phyloP scores from a whole-genome alignment of 2,329 filamentous ascomycete species.

The Periconia macrospinosa region DNA sequence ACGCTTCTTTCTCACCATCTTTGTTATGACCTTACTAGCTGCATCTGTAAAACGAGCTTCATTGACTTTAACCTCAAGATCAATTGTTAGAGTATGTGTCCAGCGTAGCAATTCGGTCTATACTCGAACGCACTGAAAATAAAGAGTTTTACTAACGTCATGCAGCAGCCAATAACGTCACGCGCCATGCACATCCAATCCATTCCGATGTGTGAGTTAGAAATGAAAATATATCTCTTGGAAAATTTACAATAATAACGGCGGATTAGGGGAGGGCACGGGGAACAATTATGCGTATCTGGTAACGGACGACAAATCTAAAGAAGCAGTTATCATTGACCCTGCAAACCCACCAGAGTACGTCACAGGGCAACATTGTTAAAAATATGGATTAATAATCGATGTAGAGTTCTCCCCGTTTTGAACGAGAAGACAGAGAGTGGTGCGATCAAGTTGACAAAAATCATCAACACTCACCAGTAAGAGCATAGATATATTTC shows the following conservation, averaged over 20 bases:
- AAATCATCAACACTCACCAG: constrained; percentile 97
- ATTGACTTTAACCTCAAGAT: constrained; percentile 18
- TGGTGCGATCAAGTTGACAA: constrained; percentile 78
- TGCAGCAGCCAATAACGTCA: constrained; percentile 26
- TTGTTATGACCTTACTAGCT: constrained; percentile 39
- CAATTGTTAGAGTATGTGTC: constrained; percentile 20
- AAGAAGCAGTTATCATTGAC: constrained; percentile 67
- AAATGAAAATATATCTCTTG: not conserved
- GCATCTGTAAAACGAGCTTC: constrained; percentile 28
- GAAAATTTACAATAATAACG: not conserved
- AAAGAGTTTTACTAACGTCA: constrained; percentile 19
- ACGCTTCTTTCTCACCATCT: constrained; percentile 45
- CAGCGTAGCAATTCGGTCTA: not conserved
- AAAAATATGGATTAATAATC: not conserved
- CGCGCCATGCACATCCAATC: constrained; percentile 81
- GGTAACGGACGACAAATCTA: constrained; percentile 53
- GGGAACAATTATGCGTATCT: constrained; percentile 83
- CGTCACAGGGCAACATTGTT: constrained; percentile 25
- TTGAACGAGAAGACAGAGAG: constrained; percentile 72
- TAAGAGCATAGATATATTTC: constrained; percentile 55
- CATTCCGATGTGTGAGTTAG: constrained; percentile 78
- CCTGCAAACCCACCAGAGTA: constrained; percentile 79
- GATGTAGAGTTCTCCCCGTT: constrained; percentile 59
- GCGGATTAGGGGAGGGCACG: constrained; percentile 67
- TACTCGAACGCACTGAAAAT: not conserved